A percentile compares a stretch with the other conserved stretches of the same genome.
Evolutionary conservation across 75 land plant species (phyloP).

Genomic region (Larix kaempferi): DNA sequence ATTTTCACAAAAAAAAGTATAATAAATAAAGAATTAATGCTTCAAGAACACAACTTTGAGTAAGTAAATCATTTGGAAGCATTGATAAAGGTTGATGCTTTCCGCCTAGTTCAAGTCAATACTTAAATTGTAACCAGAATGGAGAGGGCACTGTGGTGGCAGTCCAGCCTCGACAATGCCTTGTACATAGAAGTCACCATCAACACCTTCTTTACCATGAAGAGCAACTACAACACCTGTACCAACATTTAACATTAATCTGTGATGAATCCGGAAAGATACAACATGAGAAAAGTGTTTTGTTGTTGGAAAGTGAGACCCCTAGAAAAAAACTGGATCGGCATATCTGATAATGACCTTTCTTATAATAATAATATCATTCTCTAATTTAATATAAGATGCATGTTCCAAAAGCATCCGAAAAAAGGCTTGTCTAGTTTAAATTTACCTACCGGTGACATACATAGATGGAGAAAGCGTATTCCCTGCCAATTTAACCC

Average conservation of each 20-base stretch:
- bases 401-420: too few relatives aligned
- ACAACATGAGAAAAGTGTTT: too few relatives aligned
- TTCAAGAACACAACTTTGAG: not conserved
- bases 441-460: conserved; percentile 67
- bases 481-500: conserved; percentile 77
- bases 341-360: too few relatives aligned
- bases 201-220: conserved; percentile 70
- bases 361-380: too few relatives aligned
- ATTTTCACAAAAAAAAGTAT: too few relatives aligned
- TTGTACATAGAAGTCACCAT: conserved; percentile 83
- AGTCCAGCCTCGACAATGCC: conserved; percentile 88
- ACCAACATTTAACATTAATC: not conserved
- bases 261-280: conserved; percentile 8
- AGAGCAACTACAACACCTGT: conserved; percentile 75
- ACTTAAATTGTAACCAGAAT: conserved; percentile 1
- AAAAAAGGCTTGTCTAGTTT: too few relatives aligned
- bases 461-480: conserved; percentile 49
- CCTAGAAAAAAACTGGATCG: too few relatives aligned
- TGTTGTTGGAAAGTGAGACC: too few relatives aligned
- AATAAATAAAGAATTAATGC: too few relatives aligned
- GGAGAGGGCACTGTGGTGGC: conserved; percentile 56
- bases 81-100: not conserved
- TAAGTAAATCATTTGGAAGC: not conserved
- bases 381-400: too few relatives aligned
- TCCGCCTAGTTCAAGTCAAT: not conserved